Evolutionary conservation across 768 basidiomycete genomes (phyloP).

Genomic region (Leccinum uliginosum): DNA sequence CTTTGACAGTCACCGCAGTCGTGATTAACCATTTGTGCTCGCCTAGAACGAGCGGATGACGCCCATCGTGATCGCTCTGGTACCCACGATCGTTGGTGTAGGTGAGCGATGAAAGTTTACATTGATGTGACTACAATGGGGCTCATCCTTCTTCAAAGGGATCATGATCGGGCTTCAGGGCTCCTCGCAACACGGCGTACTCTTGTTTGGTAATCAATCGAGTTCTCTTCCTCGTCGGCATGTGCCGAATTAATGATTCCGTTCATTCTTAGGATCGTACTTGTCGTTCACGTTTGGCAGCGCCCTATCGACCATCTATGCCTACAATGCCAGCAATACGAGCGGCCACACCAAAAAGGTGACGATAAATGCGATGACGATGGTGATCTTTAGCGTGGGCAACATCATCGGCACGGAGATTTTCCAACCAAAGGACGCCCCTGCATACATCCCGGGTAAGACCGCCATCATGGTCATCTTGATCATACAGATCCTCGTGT

Average conservation of each 20-base stretch:
- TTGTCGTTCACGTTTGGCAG: constrained; percentile 55
- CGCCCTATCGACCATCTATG: constrained; percentile 55
- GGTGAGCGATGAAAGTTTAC: constrained; percentile 30
- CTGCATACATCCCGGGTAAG: constrained; percentile 63
- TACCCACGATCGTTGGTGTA: constrained; percentile 56
- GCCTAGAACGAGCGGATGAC: constrained; percentile 53
- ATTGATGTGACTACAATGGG: neutral
- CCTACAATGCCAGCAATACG: constrained; percentile 62
- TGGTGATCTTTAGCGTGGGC: constrained; percentile 50
- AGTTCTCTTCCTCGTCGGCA: neutral
- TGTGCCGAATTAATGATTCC: neutral
- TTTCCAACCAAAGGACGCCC: constrained; percentile 58
- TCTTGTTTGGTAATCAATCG: constrained; percentile 48
- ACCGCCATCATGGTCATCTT: constrained; percentile 60
- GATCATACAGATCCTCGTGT: constrained; percentile 46
- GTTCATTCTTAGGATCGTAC: constrained; percentile 38
- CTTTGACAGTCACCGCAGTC: neutral
- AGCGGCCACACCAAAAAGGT: constrained; percentile 67
- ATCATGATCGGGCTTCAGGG: constrained; percentile 53
- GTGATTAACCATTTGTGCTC: neutral
- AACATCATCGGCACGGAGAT: constrained; percentile 64
- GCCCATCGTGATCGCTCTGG: constrained; percentile 52
- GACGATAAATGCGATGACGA: constrained; percentile 58
- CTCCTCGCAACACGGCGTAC: constrained; percentile 43
- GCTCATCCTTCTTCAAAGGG: constrained; percentile 25